Evolutionary conservation across 768 basidiomycete genomes (phyloP), one percentile per base, ranked within the genome.

Genomic region (Lyophyllum atratum): DNA sequence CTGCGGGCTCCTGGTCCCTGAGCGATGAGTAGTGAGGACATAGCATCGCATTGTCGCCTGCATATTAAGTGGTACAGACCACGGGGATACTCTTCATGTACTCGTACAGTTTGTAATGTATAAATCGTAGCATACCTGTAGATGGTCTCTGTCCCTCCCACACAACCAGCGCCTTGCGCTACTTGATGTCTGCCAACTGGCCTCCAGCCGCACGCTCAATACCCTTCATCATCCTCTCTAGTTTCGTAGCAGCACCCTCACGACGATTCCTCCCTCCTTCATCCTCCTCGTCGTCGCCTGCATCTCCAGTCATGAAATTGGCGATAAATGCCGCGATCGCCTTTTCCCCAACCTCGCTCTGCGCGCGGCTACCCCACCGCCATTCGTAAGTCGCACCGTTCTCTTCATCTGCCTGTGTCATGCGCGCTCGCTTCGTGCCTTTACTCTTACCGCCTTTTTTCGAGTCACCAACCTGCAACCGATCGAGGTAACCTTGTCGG

Each of bases 351-450:
- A 97, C 83, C 71, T 98, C 95, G 29, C 83, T 83, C 37, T 88
- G 82, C 1, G 93, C 86, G 26, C 92, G 80, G 25, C 80, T 75
- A 3, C 94, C 95, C 95, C 95, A 98, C 17, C 85, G 82, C 93
- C 92, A 93, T 65, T 93, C 91, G 58, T 77, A 83, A 15, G 74
- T 71, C 14, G 72, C 70, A 15, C 76, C 80, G 7, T 73, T 62
- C 46, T 71, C 74, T 58, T 72, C 56, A 53, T 79, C 72, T 19
- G 77, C 75, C 43, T 74, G 74, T 14, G 74, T 72, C n/a, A 76
- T 67, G 2, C 89, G 82, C 45, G 79, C 81, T 21, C 85, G 83
- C 61, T 88, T 89, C 0, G 69, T 71, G 4, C 72, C 79, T 28
- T 67, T 67, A 10, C 69, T 71, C 43, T 73, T 73, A 12, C 55